Percentiles rank a stretch among this genome's conserved stretches.
phyloP scores from a whole-genome alignment of 1,284 basidiomycete species.

The Phellopilus nigrolimitatus region DNA sequence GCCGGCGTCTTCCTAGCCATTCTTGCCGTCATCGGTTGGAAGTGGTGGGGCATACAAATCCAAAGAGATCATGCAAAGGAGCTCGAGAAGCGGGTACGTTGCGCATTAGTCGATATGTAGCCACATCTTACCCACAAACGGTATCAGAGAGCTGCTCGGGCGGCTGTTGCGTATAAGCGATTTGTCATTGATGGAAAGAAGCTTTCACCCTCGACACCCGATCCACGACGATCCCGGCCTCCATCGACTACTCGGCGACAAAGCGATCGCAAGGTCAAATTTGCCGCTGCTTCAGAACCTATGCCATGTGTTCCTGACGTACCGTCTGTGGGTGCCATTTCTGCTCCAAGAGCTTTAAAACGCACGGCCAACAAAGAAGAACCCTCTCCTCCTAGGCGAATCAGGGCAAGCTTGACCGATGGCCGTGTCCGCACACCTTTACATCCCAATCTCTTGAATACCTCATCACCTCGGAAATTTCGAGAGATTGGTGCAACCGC shows the following conservation, averaged over 20 bases:
- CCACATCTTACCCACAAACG: neutral
- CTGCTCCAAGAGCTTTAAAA: conserved; percentile 3
- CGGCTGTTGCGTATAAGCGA: conserved; percentile 5
- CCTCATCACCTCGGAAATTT: neutral
- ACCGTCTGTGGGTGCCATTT: conserved; percentile 1
- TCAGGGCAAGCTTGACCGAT: neutral
- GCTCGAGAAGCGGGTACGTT: conserved; percentile 38
- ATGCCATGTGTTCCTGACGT: neutral
- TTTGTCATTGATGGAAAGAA: conserved; percentile 8
- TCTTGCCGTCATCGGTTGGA: conserved; percentile 40
- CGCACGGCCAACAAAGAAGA: no score
- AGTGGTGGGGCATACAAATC: conserved; percentile 44
- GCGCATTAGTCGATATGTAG: neutral
- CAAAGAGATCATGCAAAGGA: conserved; percentile 35
- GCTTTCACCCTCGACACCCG: neutral
- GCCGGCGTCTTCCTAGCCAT: conserved; percentile 46
- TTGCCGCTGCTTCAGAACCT: neutral
- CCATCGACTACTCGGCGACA: conserved; percentile 9
- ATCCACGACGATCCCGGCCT: conserved; percentile 11
- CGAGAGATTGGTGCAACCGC: no score
- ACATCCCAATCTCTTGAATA: conserved; percentile 3
- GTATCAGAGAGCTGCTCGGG: neutral
- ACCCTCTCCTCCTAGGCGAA: neutral
- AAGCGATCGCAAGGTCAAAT: conserved; percentile 11
- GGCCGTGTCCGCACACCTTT: neutral